phyloP scores from a whole-genome alignment of 2,329 filamentous ascomycete species.

The Ceratocystis lukuohia region DNA sequence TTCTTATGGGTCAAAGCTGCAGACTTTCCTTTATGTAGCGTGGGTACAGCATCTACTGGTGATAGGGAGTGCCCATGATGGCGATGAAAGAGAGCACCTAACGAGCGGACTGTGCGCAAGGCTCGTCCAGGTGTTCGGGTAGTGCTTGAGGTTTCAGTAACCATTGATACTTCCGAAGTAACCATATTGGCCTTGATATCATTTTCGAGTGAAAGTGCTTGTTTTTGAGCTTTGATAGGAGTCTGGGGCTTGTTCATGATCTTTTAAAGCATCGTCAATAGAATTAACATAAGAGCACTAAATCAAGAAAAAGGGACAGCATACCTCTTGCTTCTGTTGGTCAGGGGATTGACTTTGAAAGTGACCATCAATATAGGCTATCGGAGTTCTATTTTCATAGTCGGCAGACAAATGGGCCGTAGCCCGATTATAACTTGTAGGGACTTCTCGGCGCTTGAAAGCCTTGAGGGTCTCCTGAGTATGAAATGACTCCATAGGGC shows the following conservation, averaged over 20 bases:
- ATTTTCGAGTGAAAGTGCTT: not conserved
- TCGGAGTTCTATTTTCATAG: not conserved
- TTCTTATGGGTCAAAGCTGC: not conserved
- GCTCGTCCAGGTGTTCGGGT: constrained; percentile 10
- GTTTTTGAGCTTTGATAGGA: not conserved
- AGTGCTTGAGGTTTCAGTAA: not conserved
- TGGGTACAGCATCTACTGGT: not conserved
- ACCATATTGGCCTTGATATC: not conserved
- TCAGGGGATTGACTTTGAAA: not conserved
- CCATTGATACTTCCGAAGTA: not conserved
- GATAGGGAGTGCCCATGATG: constrained; percentile 2
- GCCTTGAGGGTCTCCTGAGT: not conserved
- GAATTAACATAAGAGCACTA: not conserved
- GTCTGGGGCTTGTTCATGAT: not conserved
- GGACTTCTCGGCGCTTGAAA: not conserved
- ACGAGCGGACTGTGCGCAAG: constrained; percentile 14
- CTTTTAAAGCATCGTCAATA: not conserved
- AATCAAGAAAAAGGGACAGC: not conserved
- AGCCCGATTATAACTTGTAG: not conserved
- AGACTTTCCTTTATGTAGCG: constrained; percentile 1
- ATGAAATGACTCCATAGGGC: not conserved
- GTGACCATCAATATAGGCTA: not conserved
- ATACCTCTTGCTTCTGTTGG: not conserved
- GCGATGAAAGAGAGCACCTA: constrained; percentile 17
- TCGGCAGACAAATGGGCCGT: not conserved